Percentiles rank a stretch among this genome's conserved stretches.
Conservation (phyloP, 441 rosid genomes). For the Erodium chrysanthum region DNA sequence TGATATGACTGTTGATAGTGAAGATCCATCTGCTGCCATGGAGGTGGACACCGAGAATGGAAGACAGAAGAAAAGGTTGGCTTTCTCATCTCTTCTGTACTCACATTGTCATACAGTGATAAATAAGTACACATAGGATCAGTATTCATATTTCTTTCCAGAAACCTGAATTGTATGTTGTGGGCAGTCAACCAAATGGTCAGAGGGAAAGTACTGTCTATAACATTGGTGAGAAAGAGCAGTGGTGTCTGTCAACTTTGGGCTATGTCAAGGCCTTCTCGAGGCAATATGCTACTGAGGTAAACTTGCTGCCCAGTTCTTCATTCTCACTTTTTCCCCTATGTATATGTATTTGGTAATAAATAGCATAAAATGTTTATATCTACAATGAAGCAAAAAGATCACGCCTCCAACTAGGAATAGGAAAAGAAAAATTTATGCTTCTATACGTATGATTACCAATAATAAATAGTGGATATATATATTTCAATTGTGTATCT, state of each 20-base stretch:
- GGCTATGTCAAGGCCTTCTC: conserved; percentile 85
- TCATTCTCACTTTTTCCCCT: too few relatives aligned
- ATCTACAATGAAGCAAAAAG: too few relatives aligned
- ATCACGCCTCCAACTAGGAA: too few relatives aligned
- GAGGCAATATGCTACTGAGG: conserved; percentile 96
- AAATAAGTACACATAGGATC: background rate
- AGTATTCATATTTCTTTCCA: background rate
- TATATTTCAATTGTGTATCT: too few relatives aligned
- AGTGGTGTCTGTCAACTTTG: conserved; percentile 89
- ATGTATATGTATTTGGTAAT: too few relatives aligned
- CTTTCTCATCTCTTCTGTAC: too few relatives aligned
- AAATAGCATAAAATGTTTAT: too few relatives aligned
- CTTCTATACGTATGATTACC: too few relatives aligned
- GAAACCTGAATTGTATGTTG: conserved; percentile 7
- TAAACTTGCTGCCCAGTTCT: conserved; percentile 22
- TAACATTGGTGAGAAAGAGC: conserved; percentile 67
- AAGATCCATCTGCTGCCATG: conserved; percentile 53
- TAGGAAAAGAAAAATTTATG: too few relatives aligned
- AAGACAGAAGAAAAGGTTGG: conserved; percentile 41
- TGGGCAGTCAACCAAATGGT: conserved; percentile 48
- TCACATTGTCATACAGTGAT: too few relatives aligned
- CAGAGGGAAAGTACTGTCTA: conserved; percentile 25
- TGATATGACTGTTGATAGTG: conserved; percentile 45
- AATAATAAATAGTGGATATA: too few relatives aligned
- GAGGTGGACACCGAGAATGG: conserved; percentile 72